phyloP scores from a whole-genome alignment of 2,329 filamentous ascomycete genomes.

The Stagonosporopsis cucurbitacearum region DNA sequence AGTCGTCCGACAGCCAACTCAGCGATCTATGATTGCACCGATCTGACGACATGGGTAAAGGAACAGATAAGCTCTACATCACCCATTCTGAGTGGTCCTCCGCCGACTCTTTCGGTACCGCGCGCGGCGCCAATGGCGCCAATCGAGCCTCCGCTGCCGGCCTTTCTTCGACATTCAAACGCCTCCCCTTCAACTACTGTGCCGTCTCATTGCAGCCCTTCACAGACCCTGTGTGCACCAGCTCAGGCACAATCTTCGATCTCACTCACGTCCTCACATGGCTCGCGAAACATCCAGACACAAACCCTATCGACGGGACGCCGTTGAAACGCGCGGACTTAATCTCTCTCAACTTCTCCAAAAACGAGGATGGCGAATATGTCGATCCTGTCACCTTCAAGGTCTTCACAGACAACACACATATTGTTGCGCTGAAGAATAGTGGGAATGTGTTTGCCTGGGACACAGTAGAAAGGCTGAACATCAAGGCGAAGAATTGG shows the following conservation, averaged over 20 bases:
- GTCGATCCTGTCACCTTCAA: constrained; percentile 98
- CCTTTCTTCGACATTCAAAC: constrained; percentile 71
- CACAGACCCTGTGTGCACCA: constrained; percentile 89
- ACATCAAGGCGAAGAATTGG: constrained; percentile 98
- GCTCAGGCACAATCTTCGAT: constrained; percentile 88
- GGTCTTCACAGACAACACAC: constrained; percentile 96
- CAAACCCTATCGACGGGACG: constrained; percentile 86
- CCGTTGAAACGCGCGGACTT: constrained; percentile 81
- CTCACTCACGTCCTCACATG: constrained; percentile 92
- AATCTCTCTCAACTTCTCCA: constrained; percentile 88
- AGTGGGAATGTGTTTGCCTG: constrained; percentile 96
- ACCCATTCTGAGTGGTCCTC: constrained; percentile 98
- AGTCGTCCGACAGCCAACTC: neutral
- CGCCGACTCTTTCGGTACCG: constrained; percentile 84
- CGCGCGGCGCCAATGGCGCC: constrained; percentile 70
- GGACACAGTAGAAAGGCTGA: constrained; percentile 94
- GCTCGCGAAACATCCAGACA: constrained; percentile 91
- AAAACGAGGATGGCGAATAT: constrained; percentile 89
- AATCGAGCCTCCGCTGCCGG: constrained; percentile 61
- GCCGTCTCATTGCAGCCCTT: constrained; percentile 95
- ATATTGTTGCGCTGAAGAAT: constrained; percentile 84
- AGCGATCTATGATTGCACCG: constrained; percentile 3
- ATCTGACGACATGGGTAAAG: constrained; percentile 44
- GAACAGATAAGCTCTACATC: constrained; percentile 64
- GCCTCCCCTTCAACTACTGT: constrained; percentile 97